Evolutionary conservation across 768 basidiomycete genomes (phyloP), one percentile per base, ranked within the genome.

Genomic region (Boletus coccyginus): DNA sequence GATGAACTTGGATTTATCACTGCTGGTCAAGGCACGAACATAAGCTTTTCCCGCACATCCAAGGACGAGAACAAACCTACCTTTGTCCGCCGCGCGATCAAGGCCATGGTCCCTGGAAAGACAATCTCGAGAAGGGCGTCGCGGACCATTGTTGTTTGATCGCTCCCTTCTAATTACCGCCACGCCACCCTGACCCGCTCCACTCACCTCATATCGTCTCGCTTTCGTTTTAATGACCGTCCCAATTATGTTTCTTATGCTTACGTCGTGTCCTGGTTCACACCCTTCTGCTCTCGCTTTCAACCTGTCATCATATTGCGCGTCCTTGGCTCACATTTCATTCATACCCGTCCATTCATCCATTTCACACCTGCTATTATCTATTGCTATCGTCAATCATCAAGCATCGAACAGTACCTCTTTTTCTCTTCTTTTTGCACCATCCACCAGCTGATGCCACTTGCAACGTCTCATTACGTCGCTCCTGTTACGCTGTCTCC

Each of bases 31-130:
- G 66, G 65, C 45, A 50, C 57, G 13, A 63, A 43, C 36, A 35
- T 54, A 14, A 59, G 54, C 52, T 64, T 60, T 52, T 57, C 70
- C 31, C 67, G 65, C 16, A 61, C 64, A 21, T 71, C 65, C 43
- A 80, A 75, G 63, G 81, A 84, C 50, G 81, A 81, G 35, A 74
- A 70, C 55, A 71, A 57, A 29, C 75, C 80, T 48, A 77, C 82
- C 6, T 75, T 84, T 53, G 81, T 91, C 53, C 81, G 83, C 39
- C 85, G 85, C 46, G 90, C 90, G 13, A 78, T 92, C 70, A 90
- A 86, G 71, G 85, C 88, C 5, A 85, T 91, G 68, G 87, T 86
- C 55, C 84, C 87, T 45, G 81, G 80, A 38, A 88, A 82, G 73
- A 76, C 80, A 11, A 71, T 68, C 56, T 81, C 81, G 3, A 79